phyloP scores from a whole-genome alignment of 2,329 filamentous ascomycete genomes.

The Aschersonia sp. region DNA sequence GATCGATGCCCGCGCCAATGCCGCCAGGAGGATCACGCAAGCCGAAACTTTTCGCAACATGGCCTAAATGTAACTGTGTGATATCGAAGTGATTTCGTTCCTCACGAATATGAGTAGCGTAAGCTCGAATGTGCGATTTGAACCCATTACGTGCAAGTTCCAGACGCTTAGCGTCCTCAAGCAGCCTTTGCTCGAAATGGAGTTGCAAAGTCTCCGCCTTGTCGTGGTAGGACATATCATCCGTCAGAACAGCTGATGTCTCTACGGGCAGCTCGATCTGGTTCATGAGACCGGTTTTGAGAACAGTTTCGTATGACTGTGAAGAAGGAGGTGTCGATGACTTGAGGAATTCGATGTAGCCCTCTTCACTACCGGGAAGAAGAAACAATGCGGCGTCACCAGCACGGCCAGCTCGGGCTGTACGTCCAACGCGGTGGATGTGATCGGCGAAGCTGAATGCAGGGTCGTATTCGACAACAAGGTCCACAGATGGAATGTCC shows the following conservation, averaged over 20 bases:
- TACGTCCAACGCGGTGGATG: constrained; percentile 85
- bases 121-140: constrained; percentile 84
- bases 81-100: constrained; percentile 87
- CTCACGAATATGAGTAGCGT: constrained; percentile 79
- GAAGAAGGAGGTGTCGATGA: constrained; percentile 31
- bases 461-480: constrained; percentile 92
- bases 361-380: constrained; percentile 80
- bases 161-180: constrained; percentile 50
- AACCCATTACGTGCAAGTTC: constrained; percentile 75
- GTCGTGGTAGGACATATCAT: constrained; percentile 28
- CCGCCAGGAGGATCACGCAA: constrained; percentile 77
- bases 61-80: constrained; percentile 77
- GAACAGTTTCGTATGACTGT: constrained; percentile 36
- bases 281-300: constrained; percentile 51
- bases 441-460: constrained; percentile 90
- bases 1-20: constrained; percentile 48
- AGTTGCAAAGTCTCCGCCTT: constrained; percentile 44
- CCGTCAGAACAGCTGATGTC: constrained; percentile 36
- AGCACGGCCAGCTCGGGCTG: constrained; percentile 78
- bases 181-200: constrained; percentile 44
- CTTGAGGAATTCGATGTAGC: constrained; percentile 64
- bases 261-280: constrained; percentile 55
- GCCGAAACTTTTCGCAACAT: constrained; percentile 86
- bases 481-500: constrained; percentile 85
- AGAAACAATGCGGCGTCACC: constrained; percentile 84